A percentile compares a stretch with the other conserved stretches of the same genome.
Conservation (phyloP, 352 stramenopile genomes). For the Pythium biforme region DNA sequence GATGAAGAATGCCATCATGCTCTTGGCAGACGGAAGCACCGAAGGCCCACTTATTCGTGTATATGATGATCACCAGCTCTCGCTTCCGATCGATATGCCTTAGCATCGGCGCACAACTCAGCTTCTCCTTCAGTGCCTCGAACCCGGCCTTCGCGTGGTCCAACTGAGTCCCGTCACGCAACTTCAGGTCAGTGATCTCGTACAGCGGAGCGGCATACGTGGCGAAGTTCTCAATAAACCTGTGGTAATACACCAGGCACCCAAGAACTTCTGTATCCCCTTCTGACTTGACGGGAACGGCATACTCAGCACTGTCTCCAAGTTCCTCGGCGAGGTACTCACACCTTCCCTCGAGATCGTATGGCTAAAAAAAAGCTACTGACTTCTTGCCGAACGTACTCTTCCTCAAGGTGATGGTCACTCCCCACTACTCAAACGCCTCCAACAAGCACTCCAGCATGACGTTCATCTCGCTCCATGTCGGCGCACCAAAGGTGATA, state of each 20-base stretch:
- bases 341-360: neutral
- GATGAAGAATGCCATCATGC: constrained; percentile 1
- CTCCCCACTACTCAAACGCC: constrained; percentile 16
- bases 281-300: constrained; percentile 17
- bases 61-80: constrained; percentile 11
- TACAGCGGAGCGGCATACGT: constrained; percentile 11
- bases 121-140: constrained; percentile 13
- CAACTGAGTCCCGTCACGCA: constrained; percentile 6
- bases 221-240: constrained; percentile 21
- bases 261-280: constrained; percentile 22
- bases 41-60: constrained; percentile 19
- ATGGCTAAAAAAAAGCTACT: constrained; percentile 18
- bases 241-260: constrained; percentile 20
- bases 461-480: constrained; percentile 17
- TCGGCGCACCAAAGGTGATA: constrained; percentile 12
- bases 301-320: constrained; percentile 6
- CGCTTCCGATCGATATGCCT: neutral
- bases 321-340: neutral
- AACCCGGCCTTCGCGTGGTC: constrained; percentile 11
- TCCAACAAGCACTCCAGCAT: constrained; percentile 19
- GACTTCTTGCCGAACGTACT: constrained; percentile 18
- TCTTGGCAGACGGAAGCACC: constrained; percentile 15
- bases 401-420: constrained; percentile 30
- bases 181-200: constrained; percentile 12
- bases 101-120: constrained; percentile 2